A percentile compares a stretch with the other conserved stretches of the same genome.
These are phyloP conservation scores for Alternaria gaisen DNA, from an alignment of 2,329 filamentous ascomycete genomes.

Conservation along the genomic window DNA sequence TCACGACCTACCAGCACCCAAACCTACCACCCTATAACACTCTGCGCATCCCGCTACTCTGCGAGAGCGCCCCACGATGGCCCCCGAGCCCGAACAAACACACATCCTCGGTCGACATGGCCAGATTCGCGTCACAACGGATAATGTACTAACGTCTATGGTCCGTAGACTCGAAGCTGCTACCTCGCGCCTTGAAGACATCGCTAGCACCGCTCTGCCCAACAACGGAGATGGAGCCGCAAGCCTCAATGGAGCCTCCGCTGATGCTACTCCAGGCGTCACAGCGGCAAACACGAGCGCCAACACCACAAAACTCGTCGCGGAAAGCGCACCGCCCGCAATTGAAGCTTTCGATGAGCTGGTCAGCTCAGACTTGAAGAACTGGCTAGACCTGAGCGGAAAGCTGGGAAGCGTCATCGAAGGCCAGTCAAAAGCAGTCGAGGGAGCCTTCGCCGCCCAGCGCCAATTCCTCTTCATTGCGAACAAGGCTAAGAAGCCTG, in stretches of 20 bases:
- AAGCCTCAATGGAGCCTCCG: slow-evolving; percentile 39
- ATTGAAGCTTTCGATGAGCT: slow-evolving; percentile 89
- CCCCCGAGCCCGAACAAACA: slow-evolving; percentile 20
- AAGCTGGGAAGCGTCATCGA: slow-evolving; percentile 79
- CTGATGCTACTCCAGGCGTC: slow-evolving; percentile 41
- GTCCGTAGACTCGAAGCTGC: slow-evolving; percentile 88
- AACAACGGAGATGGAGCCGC: slow-evolving; percentile 21
- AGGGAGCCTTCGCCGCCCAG: slow-evolving; percentile 80
- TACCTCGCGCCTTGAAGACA: slow-evolving; percentile 94
- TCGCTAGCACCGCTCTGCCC: slow-evolving; percentile 75
- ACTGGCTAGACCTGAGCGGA: slow-evolving; percentile 80
- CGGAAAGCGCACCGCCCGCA: slow-evolving; percentile 61
- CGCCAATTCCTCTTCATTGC: slow-evolving; percentile 87
- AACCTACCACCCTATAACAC: slow-evolving; percentile 4
- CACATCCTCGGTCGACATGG: slow-evolving; percentile 27
- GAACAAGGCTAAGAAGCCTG: slow-evolving; percentile 91
- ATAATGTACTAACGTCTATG: slow-evolving; percentile 59
- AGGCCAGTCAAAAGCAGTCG: slow-evolving; percentile 73
- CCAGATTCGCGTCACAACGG: slow-evolving; percentile 27
- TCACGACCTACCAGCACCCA: background rate
- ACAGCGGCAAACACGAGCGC: slow-evolving; percentile 45
- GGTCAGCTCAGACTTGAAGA: slow-evolving; percentile 75
- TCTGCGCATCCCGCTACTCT: background rate
- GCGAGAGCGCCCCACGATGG: slow-evolving; percentile 12
- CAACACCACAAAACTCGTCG: slow-evolving; percentile 46